phyloP scores from a whole-genome alignment of 2,329 filamentous ascomycete species.

The Fusarium chuoi region DNA sequence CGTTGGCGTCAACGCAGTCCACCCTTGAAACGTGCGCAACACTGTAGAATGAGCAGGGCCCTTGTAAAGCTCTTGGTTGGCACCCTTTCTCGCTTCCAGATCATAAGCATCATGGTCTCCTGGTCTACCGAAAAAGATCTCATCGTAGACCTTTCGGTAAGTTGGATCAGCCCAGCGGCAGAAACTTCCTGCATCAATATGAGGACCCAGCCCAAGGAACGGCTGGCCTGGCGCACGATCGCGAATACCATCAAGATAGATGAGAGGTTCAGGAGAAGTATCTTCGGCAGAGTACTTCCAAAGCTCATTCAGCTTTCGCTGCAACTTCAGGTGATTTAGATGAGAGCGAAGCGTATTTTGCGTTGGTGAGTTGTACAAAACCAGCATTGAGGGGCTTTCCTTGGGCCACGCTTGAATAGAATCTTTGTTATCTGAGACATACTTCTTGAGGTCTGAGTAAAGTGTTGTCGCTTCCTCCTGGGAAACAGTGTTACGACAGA shows the following conservation, averaged over 20 bases:
- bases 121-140: not conserved
- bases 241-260: not conserved
- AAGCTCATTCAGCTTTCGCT: not conserved
- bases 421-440: not conserved
- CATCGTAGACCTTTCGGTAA: not conserved
- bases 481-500: not conserved
- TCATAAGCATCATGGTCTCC: not conserved
- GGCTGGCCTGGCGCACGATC: constrained; percentile 28
- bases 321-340: not conserved
- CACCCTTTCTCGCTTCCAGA: not conserved
- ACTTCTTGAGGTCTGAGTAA: not conserved
- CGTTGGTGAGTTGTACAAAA: not conserved
- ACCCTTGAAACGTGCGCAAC: constrained; percentile 7
- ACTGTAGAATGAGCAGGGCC: constrained; percentile 7
- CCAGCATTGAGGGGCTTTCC: constrained; percentile 7
- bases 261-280: not conserved
- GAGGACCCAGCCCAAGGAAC: constrained; percentile 54
- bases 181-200: constrained; percentile 56
- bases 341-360: not conserved
- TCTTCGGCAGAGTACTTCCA: not conserved
- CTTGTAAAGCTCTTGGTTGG: not conserved
- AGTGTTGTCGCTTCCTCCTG: not conserved
- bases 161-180: constrained; percentile 52
- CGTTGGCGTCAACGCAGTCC: constrained; percentile 6
- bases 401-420: constrained; percentile 6